These are phyloP conservation scores for Pichia scutulata DNA, from an alignment of 805 yeast species.

Conservation along the genomic window DNA sequence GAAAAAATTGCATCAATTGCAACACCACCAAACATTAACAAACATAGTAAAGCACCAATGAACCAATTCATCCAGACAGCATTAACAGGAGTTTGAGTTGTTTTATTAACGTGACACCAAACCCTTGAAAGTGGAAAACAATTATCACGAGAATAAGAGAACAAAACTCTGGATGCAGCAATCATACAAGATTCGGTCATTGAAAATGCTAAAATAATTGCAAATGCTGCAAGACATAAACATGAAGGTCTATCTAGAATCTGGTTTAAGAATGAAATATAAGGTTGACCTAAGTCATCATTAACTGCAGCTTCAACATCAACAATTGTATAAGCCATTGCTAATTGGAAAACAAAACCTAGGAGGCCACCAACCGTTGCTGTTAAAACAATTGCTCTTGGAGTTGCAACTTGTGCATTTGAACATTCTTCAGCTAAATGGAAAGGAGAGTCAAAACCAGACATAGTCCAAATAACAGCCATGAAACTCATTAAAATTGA, in stretches of 20 bases:
- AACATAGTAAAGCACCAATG: slow-evolving; percentile 46
- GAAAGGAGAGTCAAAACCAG: slow-evolving; percentile 70
- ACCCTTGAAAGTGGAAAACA: slow-evolving; percentile 49
- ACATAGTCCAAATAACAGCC: slow-evolving; percentile 66
- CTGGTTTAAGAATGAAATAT: slow-evolving; percentile 47
- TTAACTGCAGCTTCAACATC: slow-evolving; percentile 39
- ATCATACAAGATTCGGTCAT: slow-evolving; percentile 57
- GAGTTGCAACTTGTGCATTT: slow-evolving; percentile 56
- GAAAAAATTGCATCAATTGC: slow-evolving; percentile 68
- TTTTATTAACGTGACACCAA: slow-evolving; percentile 43
- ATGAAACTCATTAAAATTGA: slow-evolving; percentile 49
- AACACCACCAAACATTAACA: slow-evolving; percentile 56
- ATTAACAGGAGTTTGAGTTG: slow-evolving; percentile 54
- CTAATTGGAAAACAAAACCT: slow-evolving; percentile 51
- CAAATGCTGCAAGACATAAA: slow-evolving; percentile 36
- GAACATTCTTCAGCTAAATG: slow-evolving; percentile 68
- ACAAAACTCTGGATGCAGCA: slow-evolving; percentile 61
- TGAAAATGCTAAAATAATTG: slow-evolving; percentile 36
- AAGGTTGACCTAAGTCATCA: slow-evolving; percentile 52
- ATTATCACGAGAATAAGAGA: slow-evolving; percentile 61
- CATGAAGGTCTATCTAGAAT: slow-evolving; percentile 35
- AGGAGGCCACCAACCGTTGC: slow-evolving; percentile 46
- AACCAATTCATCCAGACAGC: slow-evolving; percentile 55
- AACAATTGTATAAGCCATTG: slow-evolving; percentile 54
- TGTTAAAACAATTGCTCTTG: slow-evolving; percentile 59